phyloP scores from a whole-genome alignment of 805 yeast genomes.

The Yueomyces sp. region DNA sequence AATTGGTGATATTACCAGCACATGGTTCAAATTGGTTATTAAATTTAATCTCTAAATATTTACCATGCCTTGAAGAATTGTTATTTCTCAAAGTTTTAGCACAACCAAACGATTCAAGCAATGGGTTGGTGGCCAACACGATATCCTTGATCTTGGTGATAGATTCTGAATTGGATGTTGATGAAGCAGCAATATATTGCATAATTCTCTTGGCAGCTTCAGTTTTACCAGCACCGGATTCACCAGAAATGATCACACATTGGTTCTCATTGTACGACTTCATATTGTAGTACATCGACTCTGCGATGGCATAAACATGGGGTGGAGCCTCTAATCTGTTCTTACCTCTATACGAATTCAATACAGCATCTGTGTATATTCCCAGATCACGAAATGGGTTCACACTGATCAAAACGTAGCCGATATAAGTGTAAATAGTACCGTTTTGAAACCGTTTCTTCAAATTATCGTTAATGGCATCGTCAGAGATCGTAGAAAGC shows the following conservation, averaged over 20 bases:
- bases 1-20: constrained; percentile 92
- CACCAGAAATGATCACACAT: constrained; percentile 95
- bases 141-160: constrained; percentile 87
- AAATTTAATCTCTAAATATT: constrained; percentile 84
- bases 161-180: constrained; percentile 43
- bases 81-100: constrained; percentile 96
- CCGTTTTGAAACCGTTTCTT: constrained; percentile 82
- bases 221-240: constrained; percentile 96
- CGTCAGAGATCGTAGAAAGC: constrained; percentile 78
- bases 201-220: constrained; percentile 96
- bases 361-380: constrained; percentile 70
- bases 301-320: constrained; percentile 96
- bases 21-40: constrained; percentile 75
- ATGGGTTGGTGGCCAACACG: constrained; percentile 96
- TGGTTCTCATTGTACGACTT: constrained; percentile 89
- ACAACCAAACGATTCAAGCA: constrained; percentile 97
- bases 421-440: constrained; percentile 83
- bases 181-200: constrained; percentile 89
- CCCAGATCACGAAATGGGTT: constrained; percentile 96
- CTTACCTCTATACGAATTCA: constrained; percentile 73
- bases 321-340: constrained; percentile 95
- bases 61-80: constrained; percentile 95
- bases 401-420: constrained; percentile 88
- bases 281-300: constrained; percentile 89
- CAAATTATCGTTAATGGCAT: constrained; percentile 81